Conservation (phyloP, 129 eudicot genomes). For the Heracleum sosnowskyi region DNA sequence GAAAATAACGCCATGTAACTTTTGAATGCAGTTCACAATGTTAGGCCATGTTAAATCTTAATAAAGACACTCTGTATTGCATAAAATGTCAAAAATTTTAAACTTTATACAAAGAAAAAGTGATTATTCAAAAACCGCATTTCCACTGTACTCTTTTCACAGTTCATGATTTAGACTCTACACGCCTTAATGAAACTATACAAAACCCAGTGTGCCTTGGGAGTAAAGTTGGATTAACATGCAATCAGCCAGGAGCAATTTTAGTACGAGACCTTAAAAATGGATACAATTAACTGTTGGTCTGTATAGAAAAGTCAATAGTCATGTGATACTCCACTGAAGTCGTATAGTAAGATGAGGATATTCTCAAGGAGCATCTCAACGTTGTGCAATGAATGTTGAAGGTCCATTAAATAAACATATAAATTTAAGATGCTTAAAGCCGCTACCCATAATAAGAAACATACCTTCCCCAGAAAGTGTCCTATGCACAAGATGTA, state of each 20-base stretch:
- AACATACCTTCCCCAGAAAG: conserved; percentile 69
- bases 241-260: background rate
- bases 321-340: background rate
- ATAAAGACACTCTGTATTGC: background rate
- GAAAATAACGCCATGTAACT: background rate
- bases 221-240: no score
- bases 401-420: background rate
- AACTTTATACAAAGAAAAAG: background rate
- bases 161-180: background rate
- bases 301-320: background rate
- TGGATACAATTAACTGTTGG: no score
- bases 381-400: background rate
- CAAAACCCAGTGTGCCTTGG: background rate
- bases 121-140: background rate
- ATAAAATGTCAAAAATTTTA: background rate
- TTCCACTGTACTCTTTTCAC: background rate
- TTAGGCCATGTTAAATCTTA: background rate
- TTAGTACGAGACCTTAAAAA: background rate
- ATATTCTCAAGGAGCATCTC: background rate
- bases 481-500: conserved; percentile 88
- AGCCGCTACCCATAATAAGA: background rate
- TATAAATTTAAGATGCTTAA: background rate
- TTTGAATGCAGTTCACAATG: background rate
- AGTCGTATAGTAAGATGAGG: background rate
- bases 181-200: background rate